Conservation (phyloP, 176 grass and related monocot species). For the Oryza meridionalis region DNA sequence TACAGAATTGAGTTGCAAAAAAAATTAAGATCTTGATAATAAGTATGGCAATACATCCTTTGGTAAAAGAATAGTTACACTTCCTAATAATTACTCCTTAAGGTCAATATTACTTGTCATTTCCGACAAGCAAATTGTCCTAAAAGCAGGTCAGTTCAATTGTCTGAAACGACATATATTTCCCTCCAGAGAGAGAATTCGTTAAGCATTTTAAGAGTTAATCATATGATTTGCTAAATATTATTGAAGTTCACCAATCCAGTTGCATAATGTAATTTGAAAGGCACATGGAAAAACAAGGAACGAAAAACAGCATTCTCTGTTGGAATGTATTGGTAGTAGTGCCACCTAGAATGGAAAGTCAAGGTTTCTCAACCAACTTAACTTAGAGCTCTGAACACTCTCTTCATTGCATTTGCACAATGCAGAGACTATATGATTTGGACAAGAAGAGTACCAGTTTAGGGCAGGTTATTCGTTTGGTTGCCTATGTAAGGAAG, state of each 20-base stretch:
- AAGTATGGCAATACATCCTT: neutral
- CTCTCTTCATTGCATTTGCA: constrained; percentile 19
- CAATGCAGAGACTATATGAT: neutral
- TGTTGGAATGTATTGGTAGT: neutral
- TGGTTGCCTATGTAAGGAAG: neutral
- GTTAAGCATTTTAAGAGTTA: neutral
- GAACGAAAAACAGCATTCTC: neutral
- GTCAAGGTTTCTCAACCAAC: constrained; percentile 19
- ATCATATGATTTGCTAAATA: neutral
- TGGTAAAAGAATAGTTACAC: constrained; percentile 4
- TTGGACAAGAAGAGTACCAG: neutral
- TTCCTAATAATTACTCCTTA: neutral
- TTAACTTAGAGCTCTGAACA: neutral
- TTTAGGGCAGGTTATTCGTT: neutral
- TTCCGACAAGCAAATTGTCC: too few relatives aligned
- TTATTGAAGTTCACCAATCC: constrained; percentile 11
- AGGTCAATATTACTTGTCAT: too few relatives aligned
- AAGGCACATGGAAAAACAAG: neutral
- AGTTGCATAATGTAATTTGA: neutral
- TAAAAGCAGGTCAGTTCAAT: too few relatives aligned
- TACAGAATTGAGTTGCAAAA: too few relatives aligned
- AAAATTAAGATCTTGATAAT: constrained; percentile 1
- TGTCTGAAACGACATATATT: too few relatives aligned
- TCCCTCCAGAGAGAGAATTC: neutral
- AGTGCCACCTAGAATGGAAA: constrained; percentile 4